Percentiles rank a stretch among this genome's conserved stretches.
These are phyloP conservation scores for Boletus sp. DNA, from an alignment of 768 basidiomycete genomes.

Conservation along the genomic window DNA sequence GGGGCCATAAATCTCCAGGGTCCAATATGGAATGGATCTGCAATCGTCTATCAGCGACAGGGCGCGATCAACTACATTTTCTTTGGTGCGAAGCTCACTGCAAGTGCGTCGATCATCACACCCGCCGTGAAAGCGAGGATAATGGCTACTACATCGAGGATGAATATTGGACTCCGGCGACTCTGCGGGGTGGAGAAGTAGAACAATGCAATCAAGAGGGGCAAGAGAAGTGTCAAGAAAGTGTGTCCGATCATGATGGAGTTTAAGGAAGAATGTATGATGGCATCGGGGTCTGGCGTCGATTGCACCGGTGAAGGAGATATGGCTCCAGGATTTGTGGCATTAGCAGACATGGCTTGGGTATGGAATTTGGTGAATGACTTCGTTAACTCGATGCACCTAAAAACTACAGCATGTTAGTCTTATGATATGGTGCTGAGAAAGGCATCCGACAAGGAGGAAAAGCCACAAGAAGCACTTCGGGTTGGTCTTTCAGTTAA, in stretches of 20 bases:
- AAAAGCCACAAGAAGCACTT: too few relatives aligned
- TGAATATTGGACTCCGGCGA: constrained; percentile 28
- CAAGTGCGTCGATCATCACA: constrained; percentile 18
- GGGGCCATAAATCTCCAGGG: constrained; percentile 20
- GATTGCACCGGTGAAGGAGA: too few relatives aligned
- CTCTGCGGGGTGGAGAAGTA: constrained; percentile 29
- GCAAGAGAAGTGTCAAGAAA: constrained; percentile 30
- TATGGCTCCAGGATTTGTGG: too few relatives aligned
- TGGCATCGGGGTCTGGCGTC: too few relatives aligned
- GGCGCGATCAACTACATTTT: background rate
- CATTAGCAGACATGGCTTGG: too few relatives aligned
- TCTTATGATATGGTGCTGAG: too few relatives aligned
- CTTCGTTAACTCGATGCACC: too few relatives aligned
- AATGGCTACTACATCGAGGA: constrained; percentile 27
- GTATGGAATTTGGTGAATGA: too few relatives aligned
- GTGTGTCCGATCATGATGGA: constrained; percentile 30
- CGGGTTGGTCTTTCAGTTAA: too few relatives aligned
- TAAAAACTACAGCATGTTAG: too few relatives aligned
- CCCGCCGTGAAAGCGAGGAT: constrained; percentile 23
- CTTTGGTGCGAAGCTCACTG: constrained; percentile 11
- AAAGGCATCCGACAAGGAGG: too few relatives aligned
- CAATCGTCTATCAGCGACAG: background rate
- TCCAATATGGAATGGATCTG: constrained; percentile 32
- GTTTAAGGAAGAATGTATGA: too few relatives aligned
- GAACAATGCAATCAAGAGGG: constrained; percentile 31